Evolutionary conservation across 1,284 basidiomycete genomes (phyloP), one percentile per base, ranked within the genome.

Genomic region (Limonomyces culmigenus): DNA sequence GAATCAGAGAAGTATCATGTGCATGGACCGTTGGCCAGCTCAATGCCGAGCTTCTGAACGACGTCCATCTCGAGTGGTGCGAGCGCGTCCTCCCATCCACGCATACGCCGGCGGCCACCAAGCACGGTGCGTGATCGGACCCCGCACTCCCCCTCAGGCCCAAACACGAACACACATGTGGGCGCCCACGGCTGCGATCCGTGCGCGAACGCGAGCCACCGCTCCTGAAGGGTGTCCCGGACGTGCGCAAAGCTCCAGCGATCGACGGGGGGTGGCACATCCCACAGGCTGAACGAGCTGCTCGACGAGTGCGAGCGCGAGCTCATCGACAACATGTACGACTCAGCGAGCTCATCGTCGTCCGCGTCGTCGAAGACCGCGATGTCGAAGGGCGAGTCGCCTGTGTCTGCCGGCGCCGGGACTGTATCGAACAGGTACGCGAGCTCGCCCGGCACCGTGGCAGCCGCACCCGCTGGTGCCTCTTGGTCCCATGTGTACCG

Each of bases 401-500:
- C 23, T 27, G 23, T 8, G n/a, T 8, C 17, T 31, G 21, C 19
- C 5, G 53, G 51, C 12, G 54, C 46, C 12, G 74, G 70, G 5
- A 74, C 64, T 40, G 69, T 81, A 52, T 80, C 79, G 52, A 83
- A 83, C 34, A 81, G 62, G 51, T 80, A 83, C 39, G 77, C 62
- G 33, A 83, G 53, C 50, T 83, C 78, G 3, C 70, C 68, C n/a
- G 36, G 36, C 0, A 65, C 70, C 44, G 78, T 72, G 50, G 79
- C 78, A 2, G 74, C 67, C 10, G 70, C 53, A 15, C 68, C 65
- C 30, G 67, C 62, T 29, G 63, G 59, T 3, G 76, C 74, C 44
- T 80, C 79, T 53, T 83, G 79, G 53, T 83, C 78, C 46, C 83
- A 83, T 17, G 79, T 68, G 47, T 78, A 83, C 37, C 79, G 63